Evolutionary conservation across 202 grass and related monocot genomes (phyloP).

Genomic region (Musa balbisiana): DNA sequence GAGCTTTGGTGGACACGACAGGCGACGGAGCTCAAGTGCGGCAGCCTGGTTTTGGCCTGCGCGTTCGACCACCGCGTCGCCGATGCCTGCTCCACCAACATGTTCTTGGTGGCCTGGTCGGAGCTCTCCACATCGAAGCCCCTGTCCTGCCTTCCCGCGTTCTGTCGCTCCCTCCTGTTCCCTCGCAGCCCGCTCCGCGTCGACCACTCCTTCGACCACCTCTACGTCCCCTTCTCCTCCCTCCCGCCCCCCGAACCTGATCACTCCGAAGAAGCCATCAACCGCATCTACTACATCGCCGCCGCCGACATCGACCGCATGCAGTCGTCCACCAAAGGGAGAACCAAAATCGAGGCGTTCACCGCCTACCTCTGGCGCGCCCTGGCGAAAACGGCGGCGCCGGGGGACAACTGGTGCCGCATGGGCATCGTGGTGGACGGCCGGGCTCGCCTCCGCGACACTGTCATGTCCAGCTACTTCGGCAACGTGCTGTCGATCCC

Average conservation of each 20-base stretch:
- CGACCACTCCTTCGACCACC: constrained; percentile 27
- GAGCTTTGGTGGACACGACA: not conserved
- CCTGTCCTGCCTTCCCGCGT: constrained; percentile 23
- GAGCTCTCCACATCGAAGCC: constrained; percentile 16
- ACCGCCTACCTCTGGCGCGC: constrained; percentile 67
- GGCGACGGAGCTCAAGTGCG: constrained; percentile 60
- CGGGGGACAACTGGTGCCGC: constrained; percentile 34
- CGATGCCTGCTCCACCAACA: constrained; percentile 93
- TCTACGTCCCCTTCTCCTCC: constrained; percentile 35
- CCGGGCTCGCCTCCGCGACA: constrained; percentile 36
- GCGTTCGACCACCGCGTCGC: constrained; percentile 83
- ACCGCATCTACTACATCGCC: constrained; percentile 59
- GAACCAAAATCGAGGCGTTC: constrained; percentile 74
- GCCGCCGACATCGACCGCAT: constrained; percentile 38
- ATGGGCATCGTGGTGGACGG: constrained; percentile 76
- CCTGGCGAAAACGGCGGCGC: constrained; percentile 28
- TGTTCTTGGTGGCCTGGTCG: constrained; percentile 67
- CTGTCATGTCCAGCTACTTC: constrained; percentile 52
- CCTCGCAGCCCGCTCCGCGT: constrained; percentile 34
- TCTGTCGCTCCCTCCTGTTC: constrained; percentile 43
- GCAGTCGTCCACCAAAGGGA: constrained; percentile 26
- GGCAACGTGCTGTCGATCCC: constrained; percentile 75
- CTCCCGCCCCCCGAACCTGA: constrained; percentile 11
- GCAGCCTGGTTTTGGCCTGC: constrained; percentile 56
- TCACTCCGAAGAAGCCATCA: constrained; percentile 17